These are phyloP conservation scores for Corymbia maculata DNA, from an alignment of 345 rosid species.

Conservation along the genomic window DNA sequence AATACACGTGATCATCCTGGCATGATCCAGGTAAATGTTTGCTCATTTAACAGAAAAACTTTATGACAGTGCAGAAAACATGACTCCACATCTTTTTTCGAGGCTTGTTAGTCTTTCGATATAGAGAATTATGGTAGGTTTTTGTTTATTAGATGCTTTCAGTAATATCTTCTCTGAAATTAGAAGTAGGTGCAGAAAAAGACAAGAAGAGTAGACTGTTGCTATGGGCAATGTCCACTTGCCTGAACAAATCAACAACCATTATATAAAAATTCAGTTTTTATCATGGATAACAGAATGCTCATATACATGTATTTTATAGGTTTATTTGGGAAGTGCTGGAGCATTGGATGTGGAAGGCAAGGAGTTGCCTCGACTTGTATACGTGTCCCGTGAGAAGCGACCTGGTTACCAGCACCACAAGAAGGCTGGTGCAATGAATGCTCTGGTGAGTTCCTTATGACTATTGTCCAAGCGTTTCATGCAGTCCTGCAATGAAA, in stretches of 20 bases:
- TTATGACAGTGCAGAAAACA: background rate
- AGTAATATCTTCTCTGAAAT: background rate
- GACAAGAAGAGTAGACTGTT: background rate
- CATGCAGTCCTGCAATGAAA: background rate
- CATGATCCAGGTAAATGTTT: conserved; percentile 74
- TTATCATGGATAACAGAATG: background rate
- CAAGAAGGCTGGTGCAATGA: conserved; percentile 99
- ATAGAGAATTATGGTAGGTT: background rate
- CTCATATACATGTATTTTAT: background rate
- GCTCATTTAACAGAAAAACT: background rate
- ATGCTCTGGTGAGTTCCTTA: conserved; percentile 60
- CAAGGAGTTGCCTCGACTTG: conserved; percentile 80
- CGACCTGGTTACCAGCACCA: conserved; percentile 91
- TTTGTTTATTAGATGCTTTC: background rate
- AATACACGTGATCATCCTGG: conserved; percentile 99
- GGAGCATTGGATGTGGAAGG: conserved; percentile 93
- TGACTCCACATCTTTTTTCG: background rate
- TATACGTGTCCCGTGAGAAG: conserved; percentile 95
- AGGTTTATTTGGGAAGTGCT: conserved; percentile 94
- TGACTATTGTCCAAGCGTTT: background rate
- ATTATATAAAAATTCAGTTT: background rate
- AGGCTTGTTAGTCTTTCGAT: background rate
- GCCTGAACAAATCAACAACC: background rate
- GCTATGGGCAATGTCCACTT: background rate
- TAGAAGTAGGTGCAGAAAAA: background rate